Evolutionary conservation across 169 alveolate genomes (phyloP).

Genomic region (Babesia divergens): DNA sequence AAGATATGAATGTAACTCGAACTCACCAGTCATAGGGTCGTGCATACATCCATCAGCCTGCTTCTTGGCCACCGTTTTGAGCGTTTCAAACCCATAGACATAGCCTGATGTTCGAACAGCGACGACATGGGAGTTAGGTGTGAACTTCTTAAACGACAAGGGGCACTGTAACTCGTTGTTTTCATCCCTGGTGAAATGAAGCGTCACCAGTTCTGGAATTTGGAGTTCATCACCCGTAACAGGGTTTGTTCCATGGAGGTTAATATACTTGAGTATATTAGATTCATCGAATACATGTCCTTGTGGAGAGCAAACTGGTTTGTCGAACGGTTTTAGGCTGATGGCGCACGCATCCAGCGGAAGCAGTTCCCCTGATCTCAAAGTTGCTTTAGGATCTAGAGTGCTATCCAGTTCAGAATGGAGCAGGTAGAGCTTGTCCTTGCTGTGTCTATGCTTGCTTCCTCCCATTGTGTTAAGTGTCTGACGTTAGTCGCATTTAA

Average conservation of each 20-base stretch:
- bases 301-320: constrained; percentile 82
- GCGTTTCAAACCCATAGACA: constrained; percentile 85
- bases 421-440: constrained; percentile 87
- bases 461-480: constrained; percentile 42
- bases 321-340: constrained; percentile 79
- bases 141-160: constrained; percentile 85
- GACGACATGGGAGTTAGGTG: constrained; percentile 84
- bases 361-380: constrained; percentile 68
- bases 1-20: constrained; percentile 20
- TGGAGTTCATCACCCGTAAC: constrained; percentile 83
- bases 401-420: constrained; percentile 85
- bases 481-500: too few relatives aligned
- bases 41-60: constrained; percentile 63
- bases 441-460: constrained; percentile 89
- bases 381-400: constrained; percentile 73
- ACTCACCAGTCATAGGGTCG: constrained; percentile 70
- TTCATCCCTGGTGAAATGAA: constrained; percentile 79
- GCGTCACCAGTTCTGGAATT: constrained; percentile 72
- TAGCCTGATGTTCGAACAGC: constrained; percentile 86
- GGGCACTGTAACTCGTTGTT: constrained; percentile 89
- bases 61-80: constrained; percentile 76
- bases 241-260: constrained; percentile 76
- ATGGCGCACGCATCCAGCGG: constrained; percentile 75
- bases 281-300: constrained; percentile 80
- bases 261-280: constrained; percentile 71